Conservation (phyloP, 2,329 filamentous ascomycete species). For the Pestalotiopsis sp. region DNA sequence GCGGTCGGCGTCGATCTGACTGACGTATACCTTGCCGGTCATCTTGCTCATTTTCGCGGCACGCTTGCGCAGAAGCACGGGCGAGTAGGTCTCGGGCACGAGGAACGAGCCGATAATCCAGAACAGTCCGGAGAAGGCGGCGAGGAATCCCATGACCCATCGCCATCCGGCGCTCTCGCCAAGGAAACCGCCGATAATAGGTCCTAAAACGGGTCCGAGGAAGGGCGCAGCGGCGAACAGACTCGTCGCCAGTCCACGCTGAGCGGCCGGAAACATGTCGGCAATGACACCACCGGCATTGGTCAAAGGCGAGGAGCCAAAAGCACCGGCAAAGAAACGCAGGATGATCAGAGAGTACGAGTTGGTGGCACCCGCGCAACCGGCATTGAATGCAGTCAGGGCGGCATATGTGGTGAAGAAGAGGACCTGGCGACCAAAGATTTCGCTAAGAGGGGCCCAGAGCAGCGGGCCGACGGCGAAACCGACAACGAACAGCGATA, state of each 20-base stretch:
- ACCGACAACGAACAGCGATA: slow-evolving; percentile 65
- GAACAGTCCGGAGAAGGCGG: slow-evolving; percentile 61
- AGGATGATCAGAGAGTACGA: slow-evolving; percentile 57
- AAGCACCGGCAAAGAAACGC: slow-evolving; percentile 60
- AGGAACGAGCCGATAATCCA: slow-evolving; percentile 53
- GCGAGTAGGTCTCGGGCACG: slow-evolving; percentile 63
- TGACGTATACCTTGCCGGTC: slow-evolving; percentile 57
- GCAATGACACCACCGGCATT: slow-evolving; percentile 60
- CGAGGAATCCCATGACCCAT: slow-evolving; percentile 68
- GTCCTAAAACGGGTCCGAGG: slow-evolving; percentile 62
- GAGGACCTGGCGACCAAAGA: slow-evolving; percentile 57
- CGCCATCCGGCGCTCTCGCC: slow-evolving; percentile 65
- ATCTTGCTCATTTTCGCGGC: slow-evolving; percentile 50
- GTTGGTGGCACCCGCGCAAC: slow-evolving; percentile 51
- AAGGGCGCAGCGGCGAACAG: slow-evolving; percentile 61
- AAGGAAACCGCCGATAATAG: slow-evolving; percentile 67
- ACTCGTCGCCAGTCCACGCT: slow-evolving; percentile 57
- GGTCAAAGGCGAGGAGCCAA: slow-evolving; percentile 56
- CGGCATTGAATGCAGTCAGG: slow-evolving; percentile 59
- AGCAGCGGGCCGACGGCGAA: slow-evolving; percentile 63
- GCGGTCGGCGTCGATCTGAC: slow-evolving; percentile 45
- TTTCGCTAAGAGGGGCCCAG: slow-evolving; percentile 66
- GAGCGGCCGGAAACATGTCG: slow-evolving; percentile 53
- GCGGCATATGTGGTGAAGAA: slow-evolving; percentile 55
- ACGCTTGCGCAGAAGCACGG: slow-evolving; percentile 55